Conservation (phyloP, 768 basidiomycete species). For the Tricholoma hemisulphureum region DNA sequence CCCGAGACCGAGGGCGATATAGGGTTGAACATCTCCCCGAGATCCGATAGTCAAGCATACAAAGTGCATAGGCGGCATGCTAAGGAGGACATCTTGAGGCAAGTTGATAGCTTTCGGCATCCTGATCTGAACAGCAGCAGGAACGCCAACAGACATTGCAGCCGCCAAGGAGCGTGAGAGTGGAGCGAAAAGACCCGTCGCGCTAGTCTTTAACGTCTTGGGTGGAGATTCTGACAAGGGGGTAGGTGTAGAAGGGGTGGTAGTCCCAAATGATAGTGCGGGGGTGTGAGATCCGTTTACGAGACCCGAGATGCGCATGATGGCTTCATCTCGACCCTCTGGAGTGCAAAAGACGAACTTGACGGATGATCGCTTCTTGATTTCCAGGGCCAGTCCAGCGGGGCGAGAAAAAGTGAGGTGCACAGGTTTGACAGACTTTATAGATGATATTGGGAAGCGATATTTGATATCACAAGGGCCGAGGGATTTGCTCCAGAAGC, state of each 20-base stretch:
- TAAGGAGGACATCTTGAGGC: conserved; percentile 34
- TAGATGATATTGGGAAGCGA: conserved; percentile 40
- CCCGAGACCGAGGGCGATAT: conserved; percentile 52
- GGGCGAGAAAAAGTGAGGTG: conserved; percentile 24
- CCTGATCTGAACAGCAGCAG: conserved; percentile 25
- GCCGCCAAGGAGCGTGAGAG: conserved; percentile 40
- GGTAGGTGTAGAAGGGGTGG: conserved; percentile 6
- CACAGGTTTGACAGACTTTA: conserved; percentile 40
- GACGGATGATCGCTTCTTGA: conserved; percentile 46
- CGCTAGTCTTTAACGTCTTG: conserved; percentile 13
- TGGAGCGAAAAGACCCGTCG: conserved; percentile 43
- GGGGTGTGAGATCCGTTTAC: conserved; percentile 10
- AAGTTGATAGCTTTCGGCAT: conserved; percentile 51
- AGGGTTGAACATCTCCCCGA: conserved; percentile 65
- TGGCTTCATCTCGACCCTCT: conserved; percentile 43
- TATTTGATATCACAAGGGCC: conserved; percentile 37
- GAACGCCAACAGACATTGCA: conserved; percentile 26
- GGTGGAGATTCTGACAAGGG: conserved; percentile 1
- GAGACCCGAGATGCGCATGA: conserved; percentile 32
- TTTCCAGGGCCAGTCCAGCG: conserved; percentile 41
- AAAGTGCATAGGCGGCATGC: conserved; percentile 46
- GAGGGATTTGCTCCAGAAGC: conserved; percentile 48
- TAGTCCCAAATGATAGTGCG: conserved; percentile 5
- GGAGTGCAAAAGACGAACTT: conserved; percentile 49
- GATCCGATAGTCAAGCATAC: conserved; percentile 66